Percentiles rank a stretch among this genome's conserved stretches.
These are phyloP conservation scores for Xylariomycetidae sp. DNA, from an alignment of 2,329 filamentous ascomycete genomes.

Conservation along the genomic window DNA sequence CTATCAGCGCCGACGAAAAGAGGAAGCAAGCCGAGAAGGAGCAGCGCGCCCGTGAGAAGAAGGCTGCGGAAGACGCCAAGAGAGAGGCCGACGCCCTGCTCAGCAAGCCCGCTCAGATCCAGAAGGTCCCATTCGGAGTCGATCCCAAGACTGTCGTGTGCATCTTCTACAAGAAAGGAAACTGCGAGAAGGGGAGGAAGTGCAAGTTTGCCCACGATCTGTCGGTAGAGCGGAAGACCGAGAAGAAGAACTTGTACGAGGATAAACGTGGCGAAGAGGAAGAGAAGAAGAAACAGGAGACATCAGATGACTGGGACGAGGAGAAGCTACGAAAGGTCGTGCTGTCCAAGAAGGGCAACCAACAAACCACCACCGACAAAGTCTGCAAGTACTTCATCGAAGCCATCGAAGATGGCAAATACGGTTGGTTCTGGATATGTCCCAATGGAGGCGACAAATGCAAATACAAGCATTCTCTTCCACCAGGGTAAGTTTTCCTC, in stretches of 20 bases:
- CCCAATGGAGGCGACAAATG: slow-evolving; percentile 95
- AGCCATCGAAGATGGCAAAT: slow-evolving; percentile 96
- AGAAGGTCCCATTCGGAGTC: slow-evolving; percentile 96
- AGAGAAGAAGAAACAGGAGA: slow-evolving; percentile 80
- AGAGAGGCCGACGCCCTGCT: slow-evolving; percentile 76
- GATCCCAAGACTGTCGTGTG: slow-evolving; percentile 97
- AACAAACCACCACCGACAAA: slow-evolving; percentile 91
- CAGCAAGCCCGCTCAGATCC: slow-evolving; percentile 87
- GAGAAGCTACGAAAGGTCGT: slow-evolving; percentile 90
- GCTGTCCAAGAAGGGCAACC: slow-evolving; percentile 94
- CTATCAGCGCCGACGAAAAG: slow-evolving; percentile 81
- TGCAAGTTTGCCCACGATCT: slow-evolving; percentile 97
- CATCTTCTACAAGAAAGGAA: slow-evolving; percentile 94
- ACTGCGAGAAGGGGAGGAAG: slow-evolving; percentile 94
- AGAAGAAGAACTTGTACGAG: slow-evolving; percentile 87
- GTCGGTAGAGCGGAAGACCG: slow-evolving; percentile 80
- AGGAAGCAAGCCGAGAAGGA: slow-evolving; percentile 63
- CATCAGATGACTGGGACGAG: slow-evolving; percentile 96
- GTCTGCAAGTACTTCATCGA: slow-evolving; percentile 99
- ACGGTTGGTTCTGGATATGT: slow-evolving; percentile 98
- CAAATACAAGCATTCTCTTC: slow-evolving; percentile 96
- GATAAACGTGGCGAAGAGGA: slow-evolving; percentile 71
- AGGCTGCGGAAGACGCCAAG: slow-evolving; percentile 78
- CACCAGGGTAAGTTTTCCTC: slow-evolving; percentile 77
- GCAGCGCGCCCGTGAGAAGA: slow-evolving; percentile 78